Percentiles rank a stretch among this genome's conserved stretches.
phyloP scores from a whole-genome alignment of 768 basidiomycete genomes.

The Lactifluus volemus region DNA sequence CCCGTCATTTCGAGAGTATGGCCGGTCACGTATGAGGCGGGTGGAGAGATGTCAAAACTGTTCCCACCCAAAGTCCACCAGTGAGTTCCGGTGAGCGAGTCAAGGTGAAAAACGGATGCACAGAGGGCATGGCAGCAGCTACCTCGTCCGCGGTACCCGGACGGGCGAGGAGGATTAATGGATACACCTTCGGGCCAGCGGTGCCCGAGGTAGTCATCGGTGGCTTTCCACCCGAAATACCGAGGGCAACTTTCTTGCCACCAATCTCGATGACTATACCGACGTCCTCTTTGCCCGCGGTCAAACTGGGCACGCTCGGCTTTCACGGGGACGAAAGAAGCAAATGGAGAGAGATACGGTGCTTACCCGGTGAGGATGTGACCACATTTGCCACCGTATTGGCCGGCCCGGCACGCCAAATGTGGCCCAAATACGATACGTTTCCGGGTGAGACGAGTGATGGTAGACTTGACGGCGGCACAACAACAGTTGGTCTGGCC shows the following conservation, averaged over 20 bases:
- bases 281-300: constrained; percentile 60
- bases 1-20: constrained; percentile 83
- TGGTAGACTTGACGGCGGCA: constrained; percentile 69
- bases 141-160: constrained; percentile 69
- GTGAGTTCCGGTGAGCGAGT: constrained; percentile 1
- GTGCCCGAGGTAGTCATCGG: constrained; percentile 26
- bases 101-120: constrained; percentile 32
- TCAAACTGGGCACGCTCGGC: constrained; percentile 39
- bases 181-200: constrained; percentile 32
- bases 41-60: constrained; percentile 60
- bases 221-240: constrained; percentile 54
- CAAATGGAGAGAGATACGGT: too few relatives aligned
- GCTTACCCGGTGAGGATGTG: constrained; percentile 64
- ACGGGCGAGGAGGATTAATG: constrained; percentile 55
- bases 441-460: constrained; percentile 71
- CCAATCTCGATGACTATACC: constrained; percentile 70
- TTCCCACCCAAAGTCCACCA: constrained; percentile 4
- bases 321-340: background rate
- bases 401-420: constrained; percentile 39
- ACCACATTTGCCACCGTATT: constrained; percentile 65
- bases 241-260: constrained; percentile 77
- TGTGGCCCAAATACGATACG: constrained; percentile 53
- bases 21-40: constrained; percentile 73
- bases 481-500: constrained; percentile 83
- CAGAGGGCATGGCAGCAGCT: constrained; percentile 65